Evolutionary conservation across 345 rosid genomes (phyloP).

Genomic region (Citrus medica): DNA sequence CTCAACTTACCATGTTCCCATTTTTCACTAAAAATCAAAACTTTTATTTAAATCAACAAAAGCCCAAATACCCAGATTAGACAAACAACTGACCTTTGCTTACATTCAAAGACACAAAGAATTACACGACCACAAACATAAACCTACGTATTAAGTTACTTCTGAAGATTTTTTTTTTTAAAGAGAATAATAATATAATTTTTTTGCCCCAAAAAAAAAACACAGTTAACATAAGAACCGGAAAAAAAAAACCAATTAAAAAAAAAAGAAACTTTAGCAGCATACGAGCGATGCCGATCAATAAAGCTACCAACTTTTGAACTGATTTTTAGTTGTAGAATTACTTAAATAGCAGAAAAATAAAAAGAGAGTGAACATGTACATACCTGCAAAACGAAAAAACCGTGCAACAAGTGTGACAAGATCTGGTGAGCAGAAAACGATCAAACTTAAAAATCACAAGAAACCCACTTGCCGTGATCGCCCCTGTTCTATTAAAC

Average conservation of each 20-base stretch:
- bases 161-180: not conserved
- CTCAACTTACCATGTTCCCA: constrained; percentile 17
- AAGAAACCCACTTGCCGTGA: not conserved
- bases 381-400: not conserved
- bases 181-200: not conserved
- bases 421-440: not conserved
- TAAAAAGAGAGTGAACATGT: not conserved
- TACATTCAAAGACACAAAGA: not conserved
- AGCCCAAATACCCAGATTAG: not conserved
- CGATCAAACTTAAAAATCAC: not conserved
- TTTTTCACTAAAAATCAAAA: constrained; percentile 12
- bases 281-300: not conserved
- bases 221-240: not conserved
- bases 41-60: not conserved
- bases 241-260: not conserved
- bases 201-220: not conserved
- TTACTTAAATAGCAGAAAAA: not conserved
- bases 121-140: not conserved
- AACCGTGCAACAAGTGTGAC: not conserved
- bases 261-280: not conserved
- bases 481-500: not conserved
- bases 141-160: constrained; percentile 21
- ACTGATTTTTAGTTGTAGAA: not conserved
- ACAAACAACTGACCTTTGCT: not conserved
- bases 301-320: not conserved